Evolutionary conservation across 495 filamentous ascomycete species (phyloP).

Genomic region (Penicillium robsamsonii): DNA sequence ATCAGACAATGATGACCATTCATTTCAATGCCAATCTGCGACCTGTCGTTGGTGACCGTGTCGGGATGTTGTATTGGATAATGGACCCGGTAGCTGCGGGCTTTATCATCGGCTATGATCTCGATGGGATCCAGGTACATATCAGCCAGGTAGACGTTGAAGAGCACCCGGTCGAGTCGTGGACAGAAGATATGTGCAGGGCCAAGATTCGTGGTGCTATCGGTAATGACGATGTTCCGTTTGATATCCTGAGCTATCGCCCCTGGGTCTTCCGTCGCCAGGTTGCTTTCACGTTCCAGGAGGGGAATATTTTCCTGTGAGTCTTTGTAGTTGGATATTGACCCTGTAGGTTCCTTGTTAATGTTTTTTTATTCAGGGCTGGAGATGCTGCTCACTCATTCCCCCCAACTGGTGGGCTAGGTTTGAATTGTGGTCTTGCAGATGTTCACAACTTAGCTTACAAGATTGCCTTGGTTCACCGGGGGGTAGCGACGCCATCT

Average conservation of each 20-base stretch:
- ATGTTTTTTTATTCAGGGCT: constrained; percentile 29
- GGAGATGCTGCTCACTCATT: constrained; percentile 52
- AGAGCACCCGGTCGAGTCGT: constrained; percentile 35
- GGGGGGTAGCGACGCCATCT: constrained; percentile 5
- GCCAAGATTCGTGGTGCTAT: constrained; percentile 35
- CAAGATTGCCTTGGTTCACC: constrained; percentile 33
- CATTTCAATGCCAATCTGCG: constrained; percentile 42
- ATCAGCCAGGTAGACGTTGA: constrained; percentile 42
- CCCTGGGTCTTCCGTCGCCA: constrained; percentile 44
- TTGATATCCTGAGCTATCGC: constrained; percentile 37
- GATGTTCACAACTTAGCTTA: constrained; percentile 38
- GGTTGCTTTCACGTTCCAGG: constrained; percentile 34
- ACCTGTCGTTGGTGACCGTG: constrained; percentile 32
- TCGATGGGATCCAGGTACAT: constrained; percentile 38
- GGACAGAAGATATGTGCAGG: constrained; percentile 35
- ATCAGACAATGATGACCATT: constrained; percentile 49
- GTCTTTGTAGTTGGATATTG: constrained; percentile 3
- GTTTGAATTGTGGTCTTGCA: constrained; percentile 35
- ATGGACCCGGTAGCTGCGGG: constrained; percentile 40
- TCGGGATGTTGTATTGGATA: constrained; percentile 47
- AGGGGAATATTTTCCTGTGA: constrained; percentile 38
- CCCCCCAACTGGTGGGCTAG: constrained; percentile 35
- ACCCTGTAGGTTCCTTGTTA: neutral
- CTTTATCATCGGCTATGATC: constrained; percentile 43
- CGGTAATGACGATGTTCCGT: constrained; percentile 28